Percentiles rank a stretch among this genome's conserved stretches.
These are phyloP conservation scores for Dendrobium chrysotoxum DNA, from an alignment of 106 monocot genomes.

Conservation along the genomic window DNA sequence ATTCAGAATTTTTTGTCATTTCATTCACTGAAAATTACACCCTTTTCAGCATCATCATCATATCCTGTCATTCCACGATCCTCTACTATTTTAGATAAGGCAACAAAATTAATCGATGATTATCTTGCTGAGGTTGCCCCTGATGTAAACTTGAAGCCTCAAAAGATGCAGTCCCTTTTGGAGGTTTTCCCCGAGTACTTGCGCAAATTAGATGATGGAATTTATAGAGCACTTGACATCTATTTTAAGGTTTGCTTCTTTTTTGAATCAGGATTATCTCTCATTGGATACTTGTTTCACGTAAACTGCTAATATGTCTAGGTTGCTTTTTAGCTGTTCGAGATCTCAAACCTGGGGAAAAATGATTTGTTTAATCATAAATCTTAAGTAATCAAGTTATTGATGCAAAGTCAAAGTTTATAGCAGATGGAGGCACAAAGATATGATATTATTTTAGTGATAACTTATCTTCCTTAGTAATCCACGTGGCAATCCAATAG, in stretches of 20 bases:
- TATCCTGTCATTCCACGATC: slow-evolving; percentile 12
- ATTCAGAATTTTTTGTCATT: slow-evolving; percentile 33
- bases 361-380: neutral
- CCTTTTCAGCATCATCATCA: slow-evolving; percentile 24
- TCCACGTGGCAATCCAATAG: neutral
- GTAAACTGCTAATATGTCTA: neutral
- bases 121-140: slow-evolving; percentile 75
- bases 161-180: slow-evolving; percentile 46
- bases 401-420: neutral
- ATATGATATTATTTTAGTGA: neutral
- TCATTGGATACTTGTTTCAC: neutral
- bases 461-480: neutral
- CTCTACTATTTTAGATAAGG: neutral
- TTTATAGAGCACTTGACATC: slow-evolving; percentile 79
- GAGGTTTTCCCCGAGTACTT: slow-evolving; percentile 64
- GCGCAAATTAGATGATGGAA: slow-evolving; percentile 56
- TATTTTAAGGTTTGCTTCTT: slow-evolving; percentile 53
- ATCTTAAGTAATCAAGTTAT: neutral
- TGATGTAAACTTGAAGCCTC: slow-evolving; percentile 60
- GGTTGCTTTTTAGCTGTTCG: neutral
- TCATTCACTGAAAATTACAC: slow-evolving; percentile 4
- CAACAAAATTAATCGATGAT: slow-evolving; percentile 57
- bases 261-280: neutral
- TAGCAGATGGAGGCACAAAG: neutral
- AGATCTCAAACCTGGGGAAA: neutral